phyloP scores from a whole-genome alignment of 1,284 basidiomycete species.

The Macrocystidia cucumis region DNA sequence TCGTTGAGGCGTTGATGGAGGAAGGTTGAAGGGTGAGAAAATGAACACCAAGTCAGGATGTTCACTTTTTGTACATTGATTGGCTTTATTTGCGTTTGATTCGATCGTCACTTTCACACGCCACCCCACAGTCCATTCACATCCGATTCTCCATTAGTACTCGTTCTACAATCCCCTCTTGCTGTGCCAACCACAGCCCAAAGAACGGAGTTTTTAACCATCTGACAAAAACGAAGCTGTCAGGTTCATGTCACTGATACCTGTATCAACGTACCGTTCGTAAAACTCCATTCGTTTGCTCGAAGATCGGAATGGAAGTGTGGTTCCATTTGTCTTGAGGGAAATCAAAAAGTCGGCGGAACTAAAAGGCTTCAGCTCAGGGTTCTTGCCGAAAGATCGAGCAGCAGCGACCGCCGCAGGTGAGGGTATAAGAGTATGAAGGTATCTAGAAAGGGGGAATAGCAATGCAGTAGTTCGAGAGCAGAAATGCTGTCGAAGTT shows the following conservation, averaged over 20 bases:
- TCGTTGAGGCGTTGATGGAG: no score
- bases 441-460: conserved; percentile 90
- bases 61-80: conserved; percentile 7
- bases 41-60: conserved; percentile 5
- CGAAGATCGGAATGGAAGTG: conserved; percentile 67
- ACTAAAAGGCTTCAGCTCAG: conserved; percentile 74
- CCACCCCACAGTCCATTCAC: no score
- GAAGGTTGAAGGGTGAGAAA: conserved; percentile 7
- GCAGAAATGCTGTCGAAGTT: conserved; percentile 81
- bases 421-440: conserved; percentile 82
- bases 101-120: conserved; percentile 11
- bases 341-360: conserved; percentile 74
- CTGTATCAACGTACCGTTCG: conserved; percentile 28
- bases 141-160: conserved; percentile 30
- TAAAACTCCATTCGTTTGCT: conserved; percentile 66
- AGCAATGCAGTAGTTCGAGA: conserved; percentile 84
- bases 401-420: conserved; percentile 37
- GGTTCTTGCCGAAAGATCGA: conserved; percentile 15
- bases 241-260: neutral
- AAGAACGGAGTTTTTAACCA: conserved; percentile 71
- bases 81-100: conserved; percentile 12
- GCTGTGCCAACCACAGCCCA: conserved; percentile 67
- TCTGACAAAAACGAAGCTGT: conserved; percentile 12
- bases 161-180: conserved; percentile 59
- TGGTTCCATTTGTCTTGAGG: conserved; percentile 72